Percentiles rank a stretch among this genome's conserved stretches.
Evolutionary conservation across 441 rosid species (phyloP).

Genomic region (Erodium texanum): DNA sequence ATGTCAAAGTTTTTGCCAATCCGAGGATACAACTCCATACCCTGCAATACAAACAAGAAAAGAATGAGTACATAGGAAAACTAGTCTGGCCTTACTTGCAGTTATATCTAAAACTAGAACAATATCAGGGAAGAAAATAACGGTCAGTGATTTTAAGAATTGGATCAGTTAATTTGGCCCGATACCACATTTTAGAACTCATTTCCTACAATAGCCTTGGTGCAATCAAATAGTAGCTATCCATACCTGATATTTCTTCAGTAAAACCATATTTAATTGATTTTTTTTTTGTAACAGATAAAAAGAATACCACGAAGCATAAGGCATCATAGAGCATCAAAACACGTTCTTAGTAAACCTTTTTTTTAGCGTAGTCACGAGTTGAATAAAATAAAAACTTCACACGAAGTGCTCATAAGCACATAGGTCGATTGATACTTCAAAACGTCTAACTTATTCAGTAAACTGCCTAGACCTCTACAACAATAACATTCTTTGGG

Average conservation of each 20-base stretch:
- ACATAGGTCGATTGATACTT: neutral
- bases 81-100: neutral
- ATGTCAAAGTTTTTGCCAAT: constrained; percentile 90
- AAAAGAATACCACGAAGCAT: neutral
- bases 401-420: neutral
- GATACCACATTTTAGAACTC: neutral
- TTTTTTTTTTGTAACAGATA: neutral
- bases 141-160: neutral
- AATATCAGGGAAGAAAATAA: neutral
- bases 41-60: constrained; percentile 40
- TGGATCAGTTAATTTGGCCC: neutral
- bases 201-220: neutral
- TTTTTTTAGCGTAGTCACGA: neutral
- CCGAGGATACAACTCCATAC: constrained; percentile 97
- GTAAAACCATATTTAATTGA: neutral
- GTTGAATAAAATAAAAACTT: neutral
- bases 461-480: neutral
- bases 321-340: neutral
- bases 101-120: neutral
- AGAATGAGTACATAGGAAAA: neutral
- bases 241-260: neutral
- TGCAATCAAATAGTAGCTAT: neutral
- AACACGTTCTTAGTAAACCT: neutral
- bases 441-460: neutral
- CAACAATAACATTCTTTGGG: neutral